Evolutionary conservation across 169 alveolate species (phyloP), one percentile per base, ranked within the genome.

Genomic region (Eimeria necatrix): DNA sequence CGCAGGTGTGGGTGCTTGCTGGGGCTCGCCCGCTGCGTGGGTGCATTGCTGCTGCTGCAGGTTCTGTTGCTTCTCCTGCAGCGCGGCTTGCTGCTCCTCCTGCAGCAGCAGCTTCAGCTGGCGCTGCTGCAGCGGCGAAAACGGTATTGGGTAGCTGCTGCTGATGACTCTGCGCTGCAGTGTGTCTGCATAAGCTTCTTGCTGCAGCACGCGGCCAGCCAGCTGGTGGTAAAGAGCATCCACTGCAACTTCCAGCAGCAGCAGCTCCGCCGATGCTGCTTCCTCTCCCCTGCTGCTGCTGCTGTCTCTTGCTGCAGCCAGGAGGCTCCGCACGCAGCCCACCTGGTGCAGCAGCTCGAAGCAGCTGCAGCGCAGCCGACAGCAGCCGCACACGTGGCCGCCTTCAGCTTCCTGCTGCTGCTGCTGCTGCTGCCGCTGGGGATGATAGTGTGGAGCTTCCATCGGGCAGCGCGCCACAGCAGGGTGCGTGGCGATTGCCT

Each of bases 261-360:
- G 90, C 90, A 81, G 53, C 90, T 81, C 90, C 0, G 53, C 74
- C 1, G 53, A 53, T 53, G 90, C 53, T 6, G 74, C 90, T 53
- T 9, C 74, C 14, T 81, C 90, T 12, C 74, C 73, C 9, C 74
- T 22, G 74, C 22, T 51, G 70, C 90, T 81, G 90, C 90, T 81
- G 90, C 41, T n/a, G 16, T 81, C 90, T 81, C 90, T 51, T 81
- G 90, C 90, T 52, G 73, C 90, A 22, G 90, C 73, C 53, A 81
- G 53, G 16, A 53, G 8, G 5, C 49, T 26, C 74, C 90, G 90
- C 22, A 81, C 74, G 22, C 56, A 20, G 22, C 90, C 90, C 24
- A 81, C 74, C 52, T n/a, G 90, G n/a, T 81, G 90, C 90, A 81
- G 90, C 90, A 81, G 73, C 90, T 81, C 90, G 22, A 81, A 10